These are phyloP conservation scores for Insectozyma bohioensis DNA, from an alignment of 1,139 yeast species.

Conservation along the genomic window DNA sequence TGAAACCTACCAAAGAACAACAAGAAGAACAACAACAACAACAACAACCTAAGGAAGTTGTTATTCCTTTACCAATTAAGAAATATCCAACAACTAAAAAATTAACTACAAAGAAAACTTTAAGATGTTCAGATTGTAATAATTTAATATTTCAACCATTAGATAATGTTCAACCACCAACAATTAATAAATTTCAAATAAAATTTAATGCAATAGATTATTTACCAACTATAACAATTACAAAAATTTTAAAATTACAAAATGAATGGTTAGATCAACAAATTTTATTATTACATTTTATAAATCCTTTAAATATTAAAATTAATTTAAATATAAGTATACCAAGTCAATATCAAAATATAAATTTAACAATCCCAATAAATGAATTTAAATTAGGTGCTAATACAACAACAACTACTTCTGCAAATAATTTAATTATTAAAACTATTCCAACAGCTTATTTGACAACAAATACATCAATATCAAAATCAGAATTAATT, in stretches of 20 bases:
- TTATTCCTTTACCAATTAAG: too few species aligned
- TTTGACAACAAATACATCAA: slow-evolving; percentile 28
- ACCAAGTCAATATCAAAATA: slow-evolving; percentile 11
- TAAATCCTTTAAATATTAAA: slow-evolving; percentile 26
- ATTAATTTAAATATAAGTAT: slow-evolving; percentile 9
- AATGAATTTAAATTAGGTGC: slow-evolving; percentile 18
- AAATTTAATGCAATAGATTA: slow-evolving; percentile 38
- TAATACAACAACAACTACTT: neutral
- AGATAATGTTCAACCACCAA: slow-evolving; percentile 22
- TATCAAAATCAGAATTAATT: slow-evolving; percentile 33
- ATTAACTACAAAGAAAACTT: slow-evolving; percentile 25
- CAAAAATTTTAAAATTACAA: too few species aligned
- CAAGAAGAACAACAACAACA: too few species aligned
- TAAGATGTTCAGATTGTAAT: slow-evolving; percentile 31
- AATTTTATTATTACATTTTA: slow-evolving; percentile 25
- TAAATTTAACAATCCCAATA: slow-evolving; percentile 25
- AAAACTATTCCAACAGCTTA: slow-evolving; percentile 33
- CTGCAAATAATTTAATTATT: too few species aligned
- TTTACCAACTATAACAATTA: slow-evolving; percentile 22
- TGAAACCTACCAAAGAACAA: too few species aligned
- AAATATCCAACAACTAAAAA: slow-evolving; percentile 26
- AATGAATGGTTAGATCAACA: slow-evolving; percentile 14
- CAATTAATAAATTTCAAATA: slow-evolving; percentile 27
- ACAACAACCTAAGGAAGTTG: too few species aligned
- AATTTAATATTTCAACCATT: slow-evolving; percentile 27